phyloP scores from a whole-genome alignment of 352 stramenopile species.

The Phytophthora quininea region DNA sequence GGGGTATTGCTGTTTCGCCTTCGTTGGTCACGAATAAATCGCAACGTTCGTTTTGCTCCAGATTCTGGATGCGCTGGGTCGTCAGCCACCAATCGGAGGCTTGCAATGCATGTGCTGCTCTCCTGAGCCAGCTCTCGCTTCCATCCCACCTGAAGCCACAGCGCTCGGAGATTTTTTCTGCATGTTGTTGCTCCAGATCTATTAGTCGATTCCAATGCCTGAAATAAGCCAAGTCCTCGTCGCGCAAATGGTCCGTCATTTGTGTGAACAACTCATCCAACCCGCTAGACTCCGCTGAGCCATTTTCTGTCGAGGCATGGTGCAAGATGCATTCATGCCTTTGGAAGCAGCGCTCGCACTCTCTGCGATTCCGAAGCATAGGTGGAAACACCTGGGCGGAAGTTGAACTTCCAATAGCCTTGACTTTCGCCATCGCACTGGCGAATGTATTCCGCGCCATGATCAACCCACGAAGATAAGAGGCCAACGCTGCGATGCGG shows the following conservation, averaged over 20 bases:
- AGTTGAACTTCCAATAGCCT: slow-evolving; percentile 52
- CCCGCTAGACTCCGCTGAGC: slow-evolving; percentile 64
- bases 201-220: slow-evolving; percentile 75
- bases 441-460: slow-evolving; percentile 75
- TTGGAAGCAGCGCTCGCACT: slow-evolving; percentile 87
- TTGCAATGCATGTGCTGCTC: slow-evolving; percentile 59
- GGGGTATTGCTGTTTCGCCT: slow-evolving; percentile 16
- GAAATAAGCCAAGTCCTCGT: slow-evolving; percentile 70
- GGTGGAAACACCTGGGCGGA: slow-evolving; percentile 66
- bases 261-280: slow-evolving; percentile 71
- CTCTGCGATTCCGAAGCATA: slow-evolving; percentile 67
- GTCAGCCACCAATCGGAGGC: slow-evolving; percentile 57
- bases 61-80: slow-evolving; percentile 39
- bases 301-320: slow-evolving; percentile 80
- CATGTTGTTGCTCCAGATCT: slow-evolving; percentile 77
- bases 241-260: slow-evolving; percentile 60
- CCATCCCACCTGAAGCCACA: slow-evolving; percentile 72
- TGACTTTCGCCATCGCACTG: slow-evolving; percentile 61
- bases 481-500: slow-evolving; percentile 57
- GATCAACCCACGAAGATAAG: slow-evolving; percentile 70
- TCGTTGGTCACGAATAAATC: slow-evolving; percentile 58
- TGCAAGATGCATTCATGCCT: slow-evolving; percentile 86
- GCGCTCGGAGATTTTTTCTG: slow-evolving; percentile 66
- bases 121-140: slow-evolving; percentile 60
- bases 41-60: slow-evolving; percentile 43